These are phyloP conservation scores for Penicillium sclerotiorum DNA, from an alignment of 2,329 filamentous ascomycete species.

Conservation along the genomic window DNA sequence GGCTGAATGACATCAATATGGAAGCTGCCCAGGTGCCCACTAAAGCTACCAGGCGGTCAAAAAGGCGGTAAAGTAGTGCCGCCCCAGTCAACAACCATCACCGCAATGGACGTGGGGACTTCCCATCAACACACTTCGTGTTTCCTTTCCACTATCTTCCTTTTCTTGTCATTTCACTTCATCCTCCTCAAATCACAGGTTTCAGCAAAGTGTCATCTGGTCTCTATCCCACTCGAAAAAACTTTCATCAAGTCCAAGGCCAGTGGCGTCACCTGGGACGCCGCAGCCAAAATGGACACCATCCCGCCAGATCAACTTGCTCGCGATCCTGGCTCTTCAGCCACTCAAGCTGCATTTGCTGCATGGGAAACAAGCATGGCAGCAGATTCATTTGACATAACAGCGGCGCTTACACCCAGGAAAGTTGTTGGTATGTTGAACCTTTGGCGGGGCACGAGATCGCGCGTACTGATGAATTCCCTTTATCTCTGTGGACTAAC, in stretches of 20 bases:
- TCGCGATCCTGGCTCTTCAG: constrained; percentile 18
- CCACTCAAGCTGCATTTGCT: constrained; percentile 1
- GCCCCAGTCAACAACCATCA: constrained; percentile 12
- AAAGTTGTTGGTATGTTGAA: constrained; percentile 35
- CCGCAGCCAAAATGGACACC: constrained; percentile 29
- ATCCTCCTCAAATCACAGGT: no score
- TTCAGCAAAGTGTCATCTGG: no score
- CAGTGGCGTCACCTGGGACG: constrained; percentile 1
- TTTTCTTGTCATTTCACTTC: no score
- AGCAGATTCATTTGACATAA: no score
- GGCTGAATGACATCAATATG: not conserved
- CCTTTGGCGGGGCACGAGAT: constrained; percentile 6
- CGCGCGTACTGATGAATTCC: constrained; percentile 7
- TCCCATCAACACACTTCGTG: no score
- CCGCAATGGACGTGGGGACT: not conserved
- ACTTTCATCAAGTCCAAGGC: not conserved
- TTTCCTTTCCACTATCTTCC: no score
- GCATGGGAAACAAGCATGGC: no score
- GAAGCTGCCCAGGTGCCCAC: not conserved
- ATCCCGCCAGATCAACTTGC: constrained; percentile 30
- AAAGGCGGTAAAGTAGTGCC: constrained; percentile 16
- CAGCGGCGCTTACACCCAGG: no score
- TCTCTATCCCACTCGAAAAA: no score
- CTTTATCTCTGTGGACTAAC: not conserved
- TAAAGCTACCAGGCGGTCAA: no score